phyloP scores from a whole-genome alignment of 1,284 basidiomycete species.

The Meira nashicola region DNA sequence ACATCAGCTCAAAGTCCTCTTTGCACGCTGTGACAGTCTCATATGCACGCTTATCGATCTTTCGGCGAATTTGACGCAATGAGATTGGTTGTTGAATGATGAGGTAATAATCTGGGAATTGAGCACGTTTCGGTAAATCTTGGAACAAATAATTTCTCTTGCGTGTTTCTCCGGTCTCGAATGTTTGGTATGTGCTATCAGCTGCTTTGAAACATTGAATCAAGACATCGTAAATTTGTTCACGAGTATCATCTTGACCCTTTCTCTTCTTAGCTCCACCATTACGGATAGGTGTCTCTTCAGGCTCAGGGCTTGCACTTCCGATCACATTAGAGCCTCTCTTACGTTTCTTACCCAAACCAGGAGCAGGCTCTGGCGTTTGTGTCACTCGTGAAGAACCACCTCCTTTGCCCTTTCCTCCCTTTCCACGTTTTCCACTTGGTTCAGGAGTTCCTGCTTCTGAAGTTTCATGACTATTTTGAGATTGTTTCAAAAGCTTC shows the following conservation, averaged over 20 bases:
- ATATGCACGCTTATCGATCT: slow-evolving; percentile 68
- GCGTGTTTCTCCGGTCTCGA: slow-evolving; percentile 58
- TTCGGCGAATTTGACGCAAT: slow-evolving; percentile 79
- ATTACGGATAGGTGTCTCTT: slow-evolving; percentile 9
- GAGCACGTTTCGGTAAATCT: slow-evolving; percentile 57
- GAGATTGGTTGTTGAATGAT: slow-evolving; percentile 72
- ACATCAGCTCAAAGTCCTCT: slow-evolving; percentile 82
- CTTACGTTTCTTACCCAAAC: slow-evolving; percentile 44
- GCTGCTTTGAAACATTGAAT: slow-evolving; percentile 76
- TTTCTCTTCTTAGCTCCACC: slow-evolving; percentile 6
- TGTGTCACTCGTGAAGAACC: slow-evolving; percentile 11
- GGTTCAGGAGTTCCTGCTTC: slow-evolving; percentile 37
- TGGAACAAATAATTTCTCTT: slow-evolving; percentile 51
- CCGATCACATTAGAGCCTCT: slow-evolving; percentile 30
- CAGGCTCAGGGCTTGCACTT: slow-evolving; percentile 23
- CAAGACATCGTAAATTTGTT: slow-evolving; percentile 76
- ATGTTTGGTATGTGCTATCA: slow-evolving; percentile 63
- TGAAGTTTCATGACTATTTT: slow-evolving; percentile 19
- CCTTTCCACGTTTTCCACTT: slow-evolving; percentile 21
- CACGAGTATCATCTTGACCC: slow-evolving; percentile 28
- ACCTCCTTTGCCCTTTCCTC: slow-evolving; percentile 22
- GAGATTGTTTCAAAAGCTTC: slow-evolving; percentile 27
- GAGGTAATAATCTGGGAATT: slow-evolving; percentile 87
- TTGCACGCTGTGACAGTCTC: slow-evolving; percentile 70
- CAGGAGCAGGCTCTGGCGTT: slow-evolving; percentile 31